Evolutionary conservation across 495 filamentous ascomycete species (phyloP), one percentile per base, ranked within the genome.

Genomic region (Hypoxylon rickii): DNA sequence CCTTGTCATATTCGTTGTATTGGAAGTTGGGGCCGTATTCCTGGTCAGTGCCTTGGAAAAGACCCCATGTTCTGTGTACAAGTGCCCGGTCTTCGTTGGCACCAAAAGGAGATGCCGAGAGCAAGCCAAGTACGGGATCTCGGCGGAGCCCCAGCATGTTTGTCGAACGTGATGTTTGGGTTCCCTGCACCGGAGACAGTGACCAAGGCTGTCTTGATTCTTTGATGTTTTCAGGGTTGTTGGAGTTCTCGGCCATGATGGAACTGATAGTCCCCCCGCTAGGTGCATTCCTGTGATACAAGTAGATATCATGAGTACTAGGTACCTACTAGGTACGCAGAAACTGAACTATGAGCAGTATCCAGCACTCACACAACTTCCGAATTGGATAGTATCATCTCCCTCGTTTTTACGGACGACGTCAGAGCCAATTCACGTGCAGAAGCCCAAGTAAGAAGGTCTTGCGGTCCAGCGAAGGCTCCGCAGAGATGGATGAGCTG

Each of bases 391-490:
- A 80, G 55, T 22, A 81, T 70, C 20, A 86, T 75, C 39, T 84
- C 77, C 41, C 58, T 70, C 0, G 82, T 84, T 4, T 73, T 74
- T 10, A 73, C 70, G 1, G 61, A 58, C 16, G 86, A 63, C 20
- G 79, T 77, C 36, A 84, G 75, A 6, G 82, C 81, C 34, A 92
- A 76, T 48, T 80, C 71, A 40, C 77, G 77, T 18, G 83, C 83
- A 5, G 89, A 69, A 12, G 77, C 68, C 77, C 81, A 91, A 7
- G 86, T 70, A 16, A 89, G 69, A 21, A 92, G 72, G 68, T 93
- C 89, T 5, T 87, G 76, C 0, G 88, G 89, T 3, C 80, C 86
- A 45, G 83, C 85, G 59, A 92, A 88, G 17, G 91, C 67, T 2
- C 89, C 89, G 19, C 51, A 56, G 20, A 47, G 21, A 22, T 61